Base-by-base conservation (phyloP, 2,329 filamentous ascomycete species). In the Ceratocystiopsis sp. region DNA sequence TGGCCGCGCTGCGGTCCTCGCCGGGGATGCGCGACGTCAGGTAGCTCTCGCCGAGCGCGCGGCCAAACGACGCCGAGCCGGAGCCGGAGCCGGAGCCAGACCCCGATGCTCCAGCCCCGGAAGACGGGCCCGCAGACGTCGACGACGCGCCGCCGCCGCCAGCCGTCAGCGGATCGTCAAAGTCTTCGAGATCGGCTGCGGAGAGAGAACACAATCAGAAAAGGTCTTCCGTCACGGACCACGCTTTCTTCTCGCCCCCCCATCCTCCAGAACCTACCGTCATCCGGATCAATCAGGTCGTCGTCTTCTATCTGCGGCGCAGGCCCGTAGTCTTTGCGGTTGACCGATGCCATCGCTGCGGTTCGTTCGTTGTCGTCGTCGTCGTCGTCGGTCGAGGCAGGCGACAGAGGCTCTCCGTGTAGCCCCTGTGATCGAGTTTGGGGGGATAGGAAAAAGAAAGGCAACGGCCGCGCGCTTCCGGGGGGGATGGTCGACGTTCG, bases 11-110 rank as follows among this genome's bases (percentile, higher is more conserved):
- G 43, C 91, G 82, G 65, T 98, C 91, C 61, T 96, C 89, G 51
- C 91, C 91, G 3, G 81, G 80, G 56, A 98, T 93, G 46, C 78
- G 78, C 18, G 84, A 91, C 21, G 86, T 94, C 52, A 95, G 73
- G 61, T 89, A 93, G 55, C 71, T 77, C 58, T 89, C 78, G 54
- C 86, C 78, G 46, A 84, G 69, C 41, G 70, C 62, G 15, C 63
- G 62, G 17, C 66, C 64, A 35, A 75, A 63, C 21, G 38, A 36
- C 14, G 12, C 38, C 37, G 16, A 35, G 33, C 15, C 42, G 35
- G 25, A 36, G 33, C 15, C 41, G 34, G 34, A 21, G 4, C 19
- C 19, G 4, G 38, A 36, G 13, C 11, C 38, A 35, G 16, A 32
- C 35, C n/a, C 41, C 35, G 25, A 36, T 32, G 15, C 41, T 34